Base-by-base conservation (phyloP, 2,329 filamentous ascomycete genomes). In the Gaeumannomyces sp. region DNA sequence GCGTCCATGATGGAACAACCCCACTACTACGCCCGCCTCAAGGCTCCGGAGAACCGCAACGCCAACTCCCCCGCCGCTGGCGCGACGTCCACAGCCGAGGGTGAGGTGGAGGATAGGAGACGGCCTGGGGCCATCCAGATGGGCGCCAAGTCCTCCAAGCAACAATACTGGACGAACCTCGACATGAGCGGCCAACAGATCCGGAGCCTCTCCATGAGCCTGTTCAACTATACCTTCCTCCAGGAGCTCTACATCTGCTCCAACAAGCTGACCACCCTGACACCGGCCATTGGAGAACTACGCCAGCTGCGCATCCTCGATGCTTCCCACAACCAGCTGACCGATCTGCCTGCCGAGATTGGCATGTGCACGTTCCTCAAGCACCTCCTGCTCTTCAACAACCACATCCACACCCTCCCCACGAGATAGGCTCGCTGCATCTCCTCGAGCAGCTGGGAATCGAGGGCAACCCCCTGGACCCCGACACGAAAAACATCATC, bases 121-220 rank as follows among this genome's bases (percentile, higher is more conserved):
- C 77, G 85, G 65, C 86, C 86, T 38, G 45, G 45, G 45, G 45
- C 45, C n/a, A 22, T 53, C 45, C 45, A 53, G 45, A 72, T 78
- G 85, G 66, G 85, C 64, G 85, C 90, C 66, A 85, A 85, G 72
- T 81, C 85, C 66, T 82, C 85, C 68, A 87, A 88, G 71, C 81
- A 89, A 68, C 90, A 97, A 76, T 90, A 93, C 72, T 98, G 95
- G 95, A 87, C 92, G 75, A 93, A 93, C 69, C 82, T 99, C 71
- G 95, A 99, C 76, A 89, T 98, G 75, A 95, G 93, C 71, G 95
- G 95, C n/a, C 95, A 98, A 79, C 94, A 94, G 27, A 81, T 99
- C 61, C 89, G 93, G 70, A 91, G 92, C 66, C 82, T 99, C 38
- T 88, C 93, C 1, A 80, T 85, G 11, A 86, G 90, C 59, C 81